Conservation (phyloP, 2,329 filamentous ascomycete species). For the Monosporascus sp. region DNA sequence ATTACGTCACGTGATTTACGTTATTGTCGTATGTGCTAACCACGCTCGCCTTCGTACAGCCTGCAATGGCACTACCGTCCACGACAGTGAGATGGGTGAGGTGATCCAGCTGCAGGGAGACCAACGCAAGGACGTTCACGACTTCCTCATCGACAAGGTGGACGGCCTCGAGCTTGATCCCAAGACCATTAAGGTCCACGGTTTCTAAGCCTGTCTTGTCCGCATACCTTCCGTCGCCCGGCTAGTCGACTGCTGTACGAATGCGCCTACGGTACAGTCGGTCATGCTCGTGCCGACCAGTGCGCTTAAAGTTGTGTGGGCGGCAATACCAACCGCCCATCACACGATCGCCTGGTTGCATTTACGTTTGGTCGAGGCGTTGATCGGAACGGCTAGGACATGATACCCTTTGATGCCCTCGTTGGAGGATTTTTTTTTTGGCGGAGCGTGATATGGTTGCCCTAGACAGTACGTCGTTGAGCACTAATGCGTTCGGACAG, state of each 20-base stretch:
- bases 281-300: conserved; percentile 10
- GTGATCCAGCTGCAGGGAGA: conserved; percentile 99
- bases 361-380: conserved; percentile 23
- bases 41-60: conserved; percentile 45
- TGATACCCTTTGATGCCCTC: conserved; percentile 27
- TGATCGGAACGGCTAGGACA: conserved; percentile 27
- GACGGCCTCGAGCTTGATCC: conserved; percentile 88
- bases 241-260: conserved; percentile 15
- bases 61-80: conserved; percentile 99
- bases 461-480: conserved; percentile 5
- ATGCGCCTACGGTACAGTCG: conserved; percentile 13
- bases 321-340: conserved; percentile 18
- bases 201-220: conserved; percentile 51
- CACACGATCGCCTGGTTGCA: conserved; percentile 17
- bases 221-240: conserved; percentile 16
- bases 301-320: conserved; percentile 7
- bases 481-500: conserved; percentile 12
- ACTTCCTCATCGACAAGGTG: conserved; percentile 95
- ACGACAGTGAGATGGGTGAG: conserved; percentile 94
- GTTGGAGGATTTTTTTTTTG: conserved; percentile 13
- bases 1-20: background rate
- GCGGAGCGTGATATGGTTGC: conserved; percentile 7
- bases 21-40: too few relatives aligned
- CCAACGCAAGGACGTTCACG: conserved; percentile 97
- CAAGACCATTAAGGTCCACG: conserved; percentile 89